phyloP scores from a whole-genome alignment of 1,284 basidiomycete species.

The Ceratobasidium sp. region DNA sequence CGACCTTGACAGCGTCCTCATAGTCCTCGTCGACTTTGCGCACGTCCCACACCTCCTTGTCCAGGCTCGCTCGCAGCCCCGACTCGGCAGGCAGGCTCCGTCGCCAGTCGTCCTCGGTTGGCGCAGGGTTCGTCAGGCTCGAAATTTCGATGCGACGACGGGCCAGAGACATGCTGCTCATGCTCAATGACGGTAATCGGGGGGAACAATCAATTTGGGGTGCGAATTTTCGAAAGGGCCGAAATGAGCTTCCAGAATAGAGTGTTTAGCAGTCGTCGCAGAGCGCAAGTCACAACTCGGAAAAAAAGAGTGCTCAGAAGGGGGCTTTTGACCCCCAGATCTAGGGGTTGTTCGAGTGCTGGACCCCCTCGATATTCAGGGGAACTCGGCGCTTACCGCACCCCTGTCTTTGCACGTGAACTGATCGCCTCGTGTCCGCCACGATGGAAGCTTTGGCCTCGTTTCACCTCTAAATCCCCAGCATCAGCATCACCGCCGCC shows the following conservation, averaged over 20 bases:
- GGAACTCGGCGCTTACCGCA: conserved; percentile 23
- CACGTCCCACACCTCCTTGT: conserved; percentile 27
- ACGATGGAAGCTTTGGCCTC: conserved; percentile 22
- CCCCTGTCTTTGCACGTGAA: conserved; percentile 28
- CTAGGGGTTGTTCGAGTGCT: neutral
- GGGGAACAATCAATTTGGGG: neutral
- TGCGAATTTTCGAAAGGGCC: conserved; percentile 27
- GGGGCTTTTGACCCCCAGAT: neutral
- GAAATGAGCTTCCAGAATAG: neutral
- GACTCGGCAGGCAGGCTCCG: conserved; percentile 19
- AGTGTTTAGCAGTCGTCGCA: neutral
- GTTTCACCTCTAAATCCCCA: conserved; percentile 21
- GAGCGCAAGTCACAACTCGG: neutral
- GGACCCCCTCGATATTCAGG: conserved; percentile 24
- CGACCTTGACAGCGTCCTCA: conserved; percentile 8
- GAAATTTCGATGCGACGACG: conserved; percentile 27
- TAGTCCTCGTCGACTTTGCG: neutral
- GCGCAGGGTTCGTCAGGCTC: conserved; percentile 26
- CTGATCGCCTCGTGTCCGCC: conserved; percentile 25
- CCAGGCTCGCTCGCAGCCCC: conserved; percentile 23
- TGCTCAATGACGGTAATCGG: neutral
- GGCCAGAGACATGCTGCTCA: conserved; percentile 16
- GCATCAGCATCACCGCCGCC: neutral
- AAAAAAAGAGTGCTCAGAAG: neutral
- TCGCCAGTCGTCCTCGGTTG: conserved; percentile 29